Evolutionary conservation across 768 basidiomycete genomes (phyloP).

Genomic region (Leccinum variicolor): DNA sequence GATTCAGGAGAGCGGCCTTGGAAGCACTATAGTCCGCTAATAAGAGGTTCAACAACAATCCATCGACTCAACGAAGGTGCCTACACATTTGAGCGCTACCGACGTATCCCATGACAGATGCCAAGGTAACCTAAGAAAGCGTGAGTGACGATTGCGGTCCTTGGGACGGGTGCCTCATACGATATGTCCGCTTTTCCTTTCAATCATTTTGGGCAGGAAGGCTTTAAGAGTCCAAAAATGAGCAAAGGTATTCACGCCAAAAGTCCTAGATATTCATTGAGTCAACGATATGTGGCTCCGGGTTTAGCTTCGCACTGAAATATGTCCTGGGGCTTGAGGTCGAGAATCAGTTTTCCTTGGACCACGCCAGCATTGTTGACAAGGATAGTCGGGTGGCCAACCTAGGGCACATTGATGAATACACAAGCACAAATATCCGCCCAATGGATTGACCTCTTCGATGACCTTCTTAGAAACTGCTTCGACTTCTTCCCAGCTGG

Average conservation of each 20-base stretch:
- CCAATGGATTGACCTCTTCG: slow-evolving; percentile 57
- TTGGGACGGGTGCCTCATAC: slow-evolving; percentile 40
- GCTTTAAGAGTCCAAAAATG: slow-evolving; percentile 93
- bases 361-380: slow-evolving; percentile 96
- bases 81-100: slow-evolving; percentile 76
- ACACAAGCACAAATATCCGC: neutral
- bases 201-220: slow-evolving; percentile 88
- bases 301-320: slow-evolving; percentile 75
- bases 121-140: slow-evolving; percentile 60
- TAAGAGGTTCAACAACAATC: slow-evolving; percentile 5
- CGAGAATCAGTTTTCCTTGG: slow-evolving; percentile 83
- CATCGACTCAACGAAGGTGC: slow-evolving; percentile 23
- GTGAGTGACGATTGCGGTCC: slow-evolving; percentile 8
- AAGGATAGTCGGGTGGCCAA: slow-evolving; percentile 85
- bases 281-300: neutral
- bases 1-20: slow-evolving; percentile 80
- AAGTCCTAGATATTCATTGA: slow-evolving; percentile 54
- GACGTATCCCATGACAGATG: slow-evolving; percentile 70
- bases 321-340: slow-evolving; percentile 74
- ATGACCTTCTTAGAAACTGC: slow-evolving; percentile 67
- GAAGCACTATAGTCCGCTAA: slow-evolving; percentile 88
- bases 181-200: slow-evolving; percentile 77
- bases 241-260: slow-evolving; percentile 81
- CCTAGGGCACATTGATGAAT: slow-evolving; percentile 37
- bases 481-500: slow-evolving; percentile 83